A percentile compares a stretch with the other conserved stretches of the same genome.
phyloP scores from a whole-genome alignment of 208 protist species.

The Balamuthia mandrillaris region DNA sequence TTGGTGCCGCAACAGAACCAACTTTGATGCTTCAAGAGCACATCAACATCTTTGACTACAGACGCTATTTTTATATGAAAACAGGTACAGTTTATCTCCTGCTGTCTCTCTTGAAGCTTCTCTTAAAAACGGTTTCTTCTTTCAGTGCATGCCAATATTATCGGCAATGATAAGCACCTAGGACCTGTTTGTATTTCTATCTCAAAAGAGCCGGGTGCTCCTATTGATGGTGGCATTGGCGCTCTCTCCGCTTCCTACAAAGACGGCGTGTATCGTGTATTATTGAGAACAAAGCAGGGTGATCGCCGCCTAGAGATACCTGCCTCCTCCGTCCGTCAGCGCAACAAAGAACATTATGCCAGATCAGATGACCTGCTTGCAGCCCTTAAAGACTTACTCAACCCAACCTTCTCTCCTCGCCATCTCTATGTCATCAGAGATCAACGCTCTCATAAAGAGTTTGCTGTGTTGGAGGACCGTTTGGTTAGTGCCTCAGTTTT shows the following conservation, averaged over 20 bases:
- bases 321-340: background rate
- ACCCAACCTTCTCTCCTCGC: background rate
- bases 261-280: background rate
- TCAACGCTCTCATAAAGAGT: background rate
- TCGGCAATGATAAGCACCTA: background rate
- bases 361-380: background rate
- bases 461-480: background rate
- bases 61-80: background rate
- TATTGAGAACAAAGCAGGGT: background rate
- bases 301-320: conserved; percentile 5
- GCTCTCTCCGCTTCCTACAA: background rate
- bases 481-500: background rate
- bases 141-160: conserved; percentile 3
- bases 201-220: background rate
- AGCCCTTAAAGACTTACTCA: background rate
- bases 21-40: background rate
- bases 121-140: too few relatives aligned
- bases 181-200: conserved; percentile 16
- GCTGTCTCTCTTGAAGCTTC: background rate
- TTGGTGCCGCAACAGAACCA: too few relatives aligned
- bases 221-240: too few relatives aligned
- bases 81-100: background rate
- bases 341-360: background rate
- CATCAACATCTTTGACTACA: conserved; percentile 1
- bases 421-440: conserved; percentile 1